Evolutionary conservation across 1,284 basidiomycete genomes (phyloP).

Genomic region (Microbotryum silenes-acaulis): DNA sequence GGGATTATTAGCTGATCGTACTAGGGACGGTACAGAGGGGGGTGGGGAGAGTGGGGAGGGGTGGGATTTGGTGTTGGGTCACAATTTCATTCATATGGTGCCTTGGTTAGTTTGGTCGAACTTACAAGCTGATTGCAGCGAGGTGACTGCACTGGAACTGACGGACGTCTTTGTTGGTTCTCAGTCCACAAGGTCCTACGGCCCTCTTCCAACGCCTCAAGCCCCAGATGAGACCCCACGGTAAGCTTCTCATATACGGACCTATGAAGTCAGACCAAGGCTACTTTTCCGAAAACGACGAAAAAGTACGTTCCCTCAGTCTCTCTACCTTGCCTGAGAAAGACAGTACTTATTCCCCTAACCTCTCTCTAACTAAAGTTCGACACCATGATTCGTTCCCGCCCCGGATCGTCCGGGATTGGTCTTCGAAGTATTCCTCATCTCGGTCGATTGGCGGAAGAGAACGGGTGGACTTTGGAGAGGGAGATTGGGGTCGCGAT

Average conservation of each 20-base stretch:
- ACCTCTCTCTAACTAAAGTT: constrained; percentile 2
- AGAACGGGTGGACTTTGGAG: constrained; percentile 8
- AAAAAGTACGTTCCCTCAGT: constrained; percentile 3
- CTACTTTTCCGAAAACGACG: constrained; percentile 18
- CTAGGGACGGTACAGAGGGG: not conserved
- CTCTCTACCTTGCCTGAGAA: no score
- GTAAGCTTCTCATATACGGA: constrained; percentile 8
- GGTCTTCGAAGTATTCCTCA: constrained; percentile 16
- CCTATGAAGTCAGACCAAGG: constrained; percentile 18
- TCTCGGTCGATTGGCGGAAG: not conserved
- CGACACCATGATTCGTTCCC: constrained; percentile 11
- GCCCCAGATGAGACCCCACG: not conserved
- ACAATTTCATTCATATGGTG: constrained; percentile 26
- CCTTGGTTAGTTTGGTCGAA: constrained; percentile 10
- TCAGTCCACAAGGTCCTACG: constrained; percentile 16
- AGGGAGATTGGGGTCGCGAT: constrained; percentile 8
- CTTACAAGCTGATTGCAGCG: no score
- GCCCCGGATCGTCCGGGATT: constrained; percentile 10
- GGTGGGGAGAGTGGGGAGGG: not conserved
- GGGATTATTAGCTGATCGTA: not conserved
- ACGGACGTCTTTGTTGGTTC: no score
- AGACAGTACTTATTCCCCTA: no score
- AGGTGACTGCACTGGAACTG: no score
- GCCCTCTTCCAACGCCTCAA: constrained; percentile 15
- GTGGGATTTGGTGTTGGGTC: constrained; percentile 13